These are phyloP conservation scores for Immersiella caudata DNA, from an alignment of 495 filamentous ascomycete genomes.

Conservation along the genomic window DNA sequence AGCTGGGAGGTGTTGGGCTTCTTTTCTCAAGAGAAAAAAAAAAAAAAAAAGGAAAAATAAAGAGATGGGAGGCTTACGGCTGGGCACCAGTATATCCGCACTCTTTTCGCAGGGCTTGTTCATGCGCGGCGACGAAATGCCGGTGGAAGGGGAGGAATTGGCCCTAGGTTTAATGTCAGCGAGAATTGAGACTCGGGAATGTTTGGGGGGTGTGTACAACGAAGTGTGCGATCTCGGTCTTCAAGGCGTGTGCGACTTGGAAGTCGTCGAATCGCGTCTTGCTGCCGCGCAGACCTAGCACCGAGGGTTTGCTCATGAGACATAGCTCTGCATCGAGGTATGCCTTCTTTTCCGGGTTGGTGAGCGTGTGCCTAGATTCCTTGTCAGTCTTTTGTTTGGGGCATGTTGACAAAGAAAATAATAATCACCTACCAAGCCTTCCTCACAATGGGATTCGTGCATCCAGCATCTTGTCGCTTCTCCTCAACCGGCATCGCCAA, in stretches of 20 bases:
- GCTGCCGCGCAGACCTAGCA: not conserved
- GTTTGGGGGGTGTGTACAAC: not conserved
- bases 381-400: not conserved
- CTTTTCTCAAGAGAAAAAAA: not conserved
- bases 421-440: not conserved
- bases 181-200: not conserved
- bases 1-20: conserved; percentile 23
- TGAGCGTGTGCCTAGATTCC: conserved; percentile 15
- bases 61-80: conserved; percentile 26
- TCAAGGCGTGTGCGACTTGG: conserved; percentile 10
- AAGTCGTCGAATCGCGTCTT: conserved; percentile 12
- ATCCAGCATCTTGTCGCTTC: not conserved
- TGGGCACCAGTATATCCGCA: conserved; percentile 50
- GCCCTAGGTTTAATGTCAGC: conserved; percentile 12
- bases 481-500: not conserved
- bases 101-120: conserved; percentile 43
- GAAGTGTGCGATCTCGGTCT: conserved; percentile 7
- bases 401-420: not conserved
- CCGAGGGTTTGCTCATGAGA: conserved; percentile 1
- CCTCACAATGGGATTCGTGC: not conserved
- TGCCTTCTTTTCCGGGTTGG: not conserved
- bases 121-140: conserved; percentile 49
- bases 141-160: conserved; percentile 56
- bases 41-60: not conserved
- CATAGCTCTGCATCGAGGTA: conserved; percentile 11